Evolutionary conservation across 176 grass and related monocot species (phyloP).

Genomic region (Themeda triandra): DNA sequence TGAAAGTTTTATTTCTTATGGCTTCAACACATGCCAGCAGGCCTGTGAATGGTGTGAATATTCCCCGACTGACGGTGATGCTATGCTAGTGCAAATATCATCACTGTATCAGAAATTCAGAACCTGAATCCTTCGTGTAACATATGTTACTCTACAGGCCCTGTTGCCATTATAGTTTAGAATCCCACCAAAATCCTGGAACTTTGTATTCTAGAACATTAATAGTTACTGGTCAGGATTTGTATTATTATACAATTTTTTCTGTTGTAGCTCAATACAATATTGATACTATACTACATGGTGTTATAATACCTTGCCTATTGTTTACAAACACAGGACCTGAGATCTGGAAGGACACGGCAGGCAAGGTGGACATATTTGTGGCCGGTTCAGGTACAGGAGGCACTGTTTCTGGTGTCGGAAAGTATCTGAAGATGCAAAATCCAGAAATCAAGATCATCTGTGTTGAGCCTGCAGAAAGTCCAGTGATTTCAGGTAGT

Average conservation of each 20-base stretch:
- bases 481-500: slow-evolving; percentile 68
- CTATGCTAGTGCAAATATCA: background rate
- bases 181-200: background rate
- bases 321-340: slow-evolving; percentile 34
- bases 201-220: background rate
- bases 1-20: background rate
- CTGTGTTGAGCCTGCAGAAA: slow-evolving; percentile 73
- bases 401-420: slow-evolving; percentile 61
- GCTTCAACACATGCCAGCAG: background rate
- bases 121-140: background rate
- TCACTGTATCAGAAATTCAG: background rate
- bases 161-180: background rate
- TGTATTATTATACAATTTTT: background rate
- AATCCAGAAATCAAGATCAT: slow-evolving; percentile 55
- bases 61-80: background rate
- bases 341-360: slow-evolving; percentile 68
- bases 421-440: slow-evolving; percentile 70
- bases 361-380: slow-evolving; percentile 57
- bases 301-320: background rate
- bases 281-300: background rate
- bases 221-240: background rate
- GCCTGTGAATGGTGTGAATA: background rate
- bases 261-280: background rate
- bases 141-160: background rate
- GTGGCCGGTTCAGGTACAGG: slow-evolving; percentile 55